Evolutionary conservation across 139 green algal genomes (phyloP).

Genomic region (Tetradesmus lagerheimii): DNA sequence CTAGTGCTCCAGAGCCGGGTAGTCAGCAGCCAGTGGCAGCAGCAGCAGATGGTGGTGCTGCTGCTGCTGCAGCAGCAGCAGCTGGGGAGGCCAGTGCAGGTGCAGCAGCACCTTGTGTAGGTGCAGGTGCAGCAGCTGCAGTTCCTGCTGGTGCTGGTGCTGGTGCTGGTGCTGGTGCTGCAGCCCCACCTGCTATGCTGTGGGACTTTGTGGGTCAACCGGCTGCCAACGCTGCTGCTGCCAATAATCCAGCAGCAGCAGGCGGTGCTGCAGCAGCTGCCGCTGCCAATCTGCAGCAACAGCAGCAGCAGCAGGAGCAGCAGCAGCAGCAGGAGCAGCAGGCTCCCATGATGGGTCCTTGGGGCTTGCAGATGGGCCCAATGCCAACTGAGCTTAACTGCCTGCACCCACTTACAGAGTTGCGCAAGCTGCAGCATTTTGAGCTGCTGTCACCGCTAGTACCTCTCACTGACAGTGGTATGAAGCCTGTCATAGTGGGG

Average conservation of each 20-base stretch:
- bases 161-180: neutral
- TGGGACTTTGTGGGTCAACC: neutral
- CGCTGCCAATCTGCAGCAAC: too few species aligned
- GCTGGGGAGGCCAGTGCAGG: neutral
- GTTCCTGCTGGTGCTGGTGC: neutral
- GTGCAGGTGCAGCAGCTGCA: neutral
- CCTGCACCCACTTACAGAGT: constrained; percentile 21
- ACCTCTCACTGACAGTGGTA: constrained; percentile 11
- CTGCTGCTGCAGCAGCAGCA: constrained; percentile 22
- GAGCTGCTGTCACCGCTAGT: constrained; percentile 32
- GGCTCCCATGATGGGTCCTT: neutral
- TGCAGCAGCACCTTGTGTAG: constrained; percentile 38
- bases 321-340: constrained; percentile 31
- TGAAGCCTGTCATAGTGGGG: neutral
- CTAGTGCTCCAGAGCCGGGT: neutral
- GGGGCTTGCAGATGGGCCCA: neutral
- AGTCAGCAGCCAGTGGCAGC: neutral
- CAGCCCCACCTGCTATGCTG: neutral
- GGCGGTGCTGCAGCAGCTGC: neutral
- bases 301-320: neutral
- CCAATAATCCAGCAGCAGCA: neutral
- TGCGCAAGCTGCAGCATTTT: neutral
- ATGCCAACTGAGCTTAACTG: constrained; percentile 6
- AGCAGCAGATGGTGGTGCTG: neutral
- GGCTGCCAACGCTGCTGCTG: neutral